Evolutionary conservation across 2,329 filamentous ascomycete genomes (phyloP).

Genomic region (Trichoderma atroviride): DNA sequence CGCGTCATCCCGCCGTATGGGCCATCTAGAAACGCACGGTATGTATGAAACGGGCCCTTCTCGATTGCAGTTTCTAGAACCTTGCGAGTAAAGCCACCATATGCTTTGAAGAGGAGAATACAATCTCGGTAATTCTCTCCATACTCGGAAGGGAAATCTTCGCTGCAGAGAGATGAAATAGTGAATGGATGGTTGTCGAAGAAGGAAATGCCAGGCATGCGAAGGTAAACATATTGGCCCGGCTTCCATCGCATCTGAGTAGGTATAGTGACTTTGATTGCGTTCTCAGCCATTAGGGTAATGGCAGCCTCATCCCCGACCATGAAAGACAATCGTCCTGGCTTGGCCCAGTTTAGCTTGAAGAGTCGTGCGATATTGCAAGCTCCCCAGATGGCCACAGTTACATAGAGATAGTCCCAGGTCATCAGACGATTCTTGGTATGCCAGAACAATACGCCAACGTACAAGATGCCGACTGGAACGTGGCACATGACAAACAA

Average conservation of each 20-base stretch:
- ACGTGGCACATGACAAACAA: constrained; percentile 81
- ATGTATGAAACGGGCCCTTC: constrained; percentile 88
- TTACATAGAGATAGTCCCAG: constrained; percentile 86
- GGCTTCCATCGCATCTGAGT: constrained; percentile 92
- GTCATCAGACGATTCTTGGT: constrained; percentile 89
- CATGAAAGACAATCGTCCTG: constrained; percentile 76
- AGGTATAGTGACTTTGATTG: constrained; percentile 93
- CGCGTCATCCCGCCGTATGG: constrained; percentile 94
- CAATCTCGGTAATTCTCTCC: constrained; percentile 87
- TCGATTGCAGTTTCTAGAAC: constrained; percentile 81
- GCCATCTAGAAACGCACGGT: constrained; percentile 88
- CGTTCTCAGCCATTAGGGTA: constrained; percentile 86
- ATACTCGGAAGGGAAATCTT: constrained; percentile 90
- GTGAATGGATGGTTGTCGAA: constrained; percentile 97
- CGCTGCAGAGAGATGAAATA: constrained; percentile 86
- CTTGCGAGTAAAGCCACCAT: constrained; percentile 83
- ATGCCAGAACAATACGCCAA: constrained; percentile 92
- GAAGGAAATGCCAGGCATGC: constrained; percentile 88
- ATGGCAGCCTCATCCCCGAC: constrained; percentile 91
- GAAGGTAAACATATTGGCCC: constrained; percentile 91
- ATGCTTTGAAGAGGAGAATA: constrained; percentile 88
- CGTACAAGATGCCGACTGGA: constrained; percentile 76
- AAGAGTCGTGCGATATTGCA: constrained; percentile 76
- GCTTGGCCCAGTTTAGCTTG: constrained; percentile 88
- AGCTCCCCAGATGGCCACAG: constrained; percentile 73